These are phyloP conservation scores for Aspergillus fumigatus DNA, from an alignment of 2,329 filamentous ascomycete species.

Conservation along the genomic window DNA sequence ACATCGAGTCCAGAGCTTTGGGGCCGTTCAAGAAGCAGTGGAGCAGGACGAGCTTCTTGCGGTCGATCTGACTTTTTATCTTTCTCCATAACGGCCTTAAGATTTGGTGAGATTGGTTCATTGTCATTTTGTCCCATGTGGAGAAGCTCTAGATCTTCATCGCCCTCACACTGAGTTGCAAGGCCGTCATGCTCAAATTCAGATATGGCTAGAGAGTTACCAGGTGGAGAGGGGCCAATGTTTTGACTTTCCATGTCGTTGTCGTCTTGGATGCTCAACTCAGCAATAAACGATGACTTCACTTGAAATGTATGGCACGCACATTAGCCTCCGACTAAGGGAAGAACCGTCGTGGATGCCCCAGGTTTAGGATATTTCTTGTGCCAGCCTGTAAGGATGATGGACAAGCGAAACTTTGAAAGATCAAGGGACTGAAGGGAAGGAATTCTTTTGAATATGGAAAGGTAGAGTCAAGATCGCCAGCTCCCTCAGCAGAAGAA, in stretches of 20 bases:
- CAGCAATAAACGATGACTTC: neutral
- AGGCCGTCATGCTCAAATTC: neutral
- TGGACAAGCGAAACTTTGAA: neutral
- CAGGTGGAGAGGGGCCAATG: neutral
- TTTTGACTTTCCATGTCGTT: neutral
- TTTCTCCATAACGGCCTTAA: constrained; percentile 14
- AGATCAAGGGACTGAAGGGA: neutral
- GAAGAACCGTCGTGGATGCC: neutral
- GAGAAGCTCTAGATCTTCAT: constrained; percentile 17
- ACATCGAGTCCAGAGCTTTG: constrained; percentile 25
- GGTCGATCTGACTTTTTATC: constrained; percentile 6
- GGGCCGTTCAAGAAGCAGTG: constrained; percentile 30
- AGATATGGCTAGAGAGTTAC: neutral
- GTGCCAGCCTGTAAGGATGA: neutral
- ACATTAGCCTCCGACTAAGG: neutral
- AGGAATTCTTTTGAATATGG: neutral
- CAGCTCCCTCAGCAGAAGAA: neutral
- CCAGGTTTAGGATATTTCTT: neutral
- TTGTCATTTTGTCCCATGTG: constrained; percentile 14
- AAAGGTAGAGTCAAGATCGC: neutral
- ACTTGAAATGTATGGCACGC: neutral
- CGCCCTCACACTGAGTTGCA: constrained; percentile 6
- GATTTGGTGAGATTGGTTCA: constrained; percentile 11
- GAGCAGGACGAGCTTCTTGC: constrained; percentile 5
- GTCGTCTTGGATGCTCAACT: neutral